A percentile compares a stretch with the other conserved stretches of the same genome.
These are phyloP conservation scores for Letharia columbiana DNA, from an alignment of 495 filamentous ascomycete species.

Conservation along the genomic window DNA sequence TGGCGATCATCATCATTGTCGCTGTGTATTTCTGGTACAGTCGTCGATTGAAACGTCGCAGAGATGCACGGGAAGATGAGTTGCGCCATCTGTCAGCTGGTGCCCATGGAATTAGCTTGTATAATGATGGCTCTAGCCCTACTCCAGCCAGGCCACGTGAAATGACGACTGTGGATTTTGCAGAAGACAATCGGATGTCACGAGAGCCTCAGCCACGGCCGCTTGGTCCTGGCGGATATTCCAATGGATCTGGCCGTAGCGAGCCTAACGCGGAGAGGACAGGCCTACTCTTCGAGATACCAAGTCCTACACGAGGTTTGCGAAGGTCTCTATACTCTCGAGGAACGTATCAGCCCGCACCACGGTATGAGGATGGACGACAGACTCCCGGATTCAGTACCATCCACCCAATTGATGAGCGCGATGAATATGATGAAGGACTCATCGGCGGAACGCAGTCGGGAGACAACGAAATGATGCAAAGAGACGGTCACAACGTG, in stretches of 20 bases:
- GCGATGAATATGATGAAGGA: conserved; percentile 51
- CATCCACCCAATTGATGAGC: conserved; percentile 62
- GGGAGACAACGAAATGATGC: conserved; percentile 17
- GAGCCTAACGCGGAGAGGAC: conserved; percentile 43
- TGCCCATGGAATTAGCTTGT: conserved; percentile 37
- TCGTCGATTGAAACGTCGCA: conserved; percentile 41
- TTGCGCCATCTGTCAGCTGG: conserved; percentile 45
- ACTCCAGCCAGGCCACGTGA: conserved; percentile 28
- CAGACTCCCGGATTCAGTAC: conserved; percentile 40
- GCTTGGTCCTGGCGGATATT: neutral
- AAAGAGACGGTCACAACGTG: conserved; percentile 20
- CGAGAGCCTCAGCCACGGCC: neutral
- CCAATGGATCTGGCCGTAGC: conserved; percentile 22
- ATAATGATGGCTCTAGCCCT: conserved; percentile 11
- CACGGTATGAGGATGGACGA: conserved; percentile 40
- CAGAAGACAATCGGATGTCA: conserved; percentile 6
- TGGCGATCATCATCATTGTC: conserved; percentile 43
- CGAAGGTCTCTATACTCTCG: conserved; percentile 39
- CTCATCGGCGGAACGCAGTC: conserved; percentile 26
- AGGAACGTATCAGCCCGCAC: conserved; percentile 35
- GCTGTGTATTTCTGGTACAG: conserved; percentile 51
- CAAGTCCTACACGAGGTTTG: conserved; percentile 45
- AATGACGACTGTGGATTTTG: conserved; percentile 18
- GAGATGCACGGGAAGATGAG: conserved; percentile 42
- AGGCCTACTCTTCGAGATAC: conserved; percentile 46